These are phyloP conservation scores for Colletotrichum sansevieriae DNA, from an alignment of 2,329 filamentous ascomycete genomes.

Conservation along the genomic window DNA sequence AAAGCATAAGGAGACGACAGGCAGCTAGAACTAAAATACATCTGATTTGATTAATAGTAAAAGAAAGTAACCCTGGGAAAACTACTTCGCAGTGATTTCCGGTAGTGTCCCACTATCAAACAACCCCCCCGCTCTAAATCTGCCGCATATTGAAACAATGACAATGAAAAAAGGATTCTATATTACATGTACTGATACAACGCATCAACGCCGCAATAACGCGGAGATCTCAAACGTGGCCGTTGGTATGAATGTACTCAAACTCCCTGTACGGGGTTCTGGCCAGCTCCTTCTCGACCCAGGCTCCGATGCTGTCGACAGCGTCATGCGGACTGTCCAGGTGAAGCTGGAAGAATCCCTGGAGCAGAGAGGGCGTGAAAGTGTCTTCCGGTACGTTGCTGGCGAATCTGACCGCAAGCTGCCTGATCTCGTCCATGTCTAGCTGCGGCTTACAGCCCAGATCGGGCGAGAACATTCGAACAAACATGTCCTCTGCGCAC, in stretches of 20 bases:
- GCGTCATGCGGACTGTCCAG: slow-evolving; percentile 56
- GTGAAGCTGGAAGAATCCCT: slow-evolving; percentile 62
- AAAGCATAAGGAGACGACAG: too few relatives aligned
- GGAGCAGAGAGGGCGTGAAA: slow-evolving; percentile 64
- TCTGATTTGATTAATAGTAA: too few relatives aligned
- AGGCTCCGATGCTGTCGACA: slow-evolving; percentile 49
- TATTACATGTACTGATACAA: slow-evolving; percentile 10
- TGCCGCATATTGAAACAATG: not conserved
- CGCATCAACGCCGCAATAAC: not conserved
- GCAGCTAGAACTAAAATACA: too few relatives aligned
- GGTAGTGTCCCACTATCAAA: too few relatives aligned
- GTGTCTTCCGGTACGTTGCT: slow-evolving; percentile 61
- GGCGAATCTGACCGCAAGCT: slow-evolving; percentile 68
- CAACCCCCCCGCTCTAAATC: not conserved
- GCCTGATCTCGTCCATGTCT: slow-evolving; percentile 48
- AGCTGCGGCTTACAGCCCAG: slow-evolving; percentile 45
- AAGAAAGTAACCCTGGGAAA: too few relatives aligned
- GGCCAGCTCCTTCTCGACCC: slow-evolving; percentile 53
- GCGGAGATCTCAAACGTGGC: not conserved
- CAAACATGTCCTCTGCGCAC: slow-evolving; percentile 61
- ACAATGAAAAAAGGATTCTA: not conserved
- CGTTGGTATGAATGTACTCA: slow-evolving; percentile 43
- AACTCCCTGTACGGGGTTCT: slow-evolving; percentile 48
- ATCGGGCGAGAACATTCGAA: slow-evolving; percentile 59
- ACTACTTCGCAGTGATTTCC: too few relatives aligned